Percentiles rank a stretch among this genome's conserved stretches.
Evolutionary conservation across 2,329 filamentous ascomycete species (phyloP).

Genomic region (Fusarium temperatum): DNA sequence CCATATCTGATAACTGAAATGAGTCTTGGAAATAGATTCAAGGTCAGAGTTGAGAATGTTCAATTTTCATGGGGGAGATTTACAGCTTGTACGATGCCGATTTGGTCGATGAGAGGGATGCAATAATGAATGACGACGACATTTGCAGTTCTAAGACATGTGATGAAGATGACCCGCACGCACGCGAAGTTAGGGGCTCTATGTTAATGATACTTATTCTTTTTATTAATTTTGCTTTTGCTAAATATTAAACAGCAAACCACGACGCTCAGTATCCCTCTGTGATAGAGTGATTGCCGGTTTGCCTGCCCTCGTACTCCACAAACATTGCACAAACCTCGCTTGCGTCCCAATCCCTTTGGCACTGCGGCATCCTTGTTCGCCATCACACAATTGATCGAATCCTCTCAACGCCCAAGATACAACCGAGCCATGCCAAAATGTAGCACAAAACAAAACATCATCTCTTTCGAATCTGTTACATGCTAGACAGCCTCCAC

Average conservation of each 20-base stretch:
- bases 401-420: not conserved
- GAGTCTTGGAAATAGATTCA: rapidly evolving
- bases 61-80: rapidly evolving
- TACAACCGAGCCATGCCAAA: not conserved
- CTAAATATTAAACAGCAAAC: not conserved
- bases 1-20: not conserved
- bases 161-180: rapidly evolving
- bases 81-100: rapidly evolving
- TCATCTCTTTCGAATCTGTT: rapidly evolving
- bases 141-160: not conserved
- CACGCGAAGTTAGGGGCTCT: rapidly evolving
- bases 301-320: not conserved
- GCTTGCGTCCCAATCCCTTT: not conserved
- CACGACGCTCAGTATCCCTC: rapidly evolving
- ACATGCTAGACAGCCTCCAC: not conserved
- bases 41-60: not conserved
- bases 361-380: not conserved
- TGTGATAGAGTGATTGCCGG: rapidly evolving
- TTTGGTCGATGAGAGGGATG: rapidly evolving
- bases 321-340: not conserved
- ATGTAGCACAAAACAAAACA: rapidly evolving
- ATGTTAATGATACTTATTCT: not conserved
- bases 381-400: not conserved
- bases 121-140: constrained; percentile 1
- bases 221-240: not conserved